Evolutionary conservation across 108 stramenopile species (phyloP), one percentile per base, ranked within the genome.

Genomic region (Cylindrotheca fusiformis): DNA sequence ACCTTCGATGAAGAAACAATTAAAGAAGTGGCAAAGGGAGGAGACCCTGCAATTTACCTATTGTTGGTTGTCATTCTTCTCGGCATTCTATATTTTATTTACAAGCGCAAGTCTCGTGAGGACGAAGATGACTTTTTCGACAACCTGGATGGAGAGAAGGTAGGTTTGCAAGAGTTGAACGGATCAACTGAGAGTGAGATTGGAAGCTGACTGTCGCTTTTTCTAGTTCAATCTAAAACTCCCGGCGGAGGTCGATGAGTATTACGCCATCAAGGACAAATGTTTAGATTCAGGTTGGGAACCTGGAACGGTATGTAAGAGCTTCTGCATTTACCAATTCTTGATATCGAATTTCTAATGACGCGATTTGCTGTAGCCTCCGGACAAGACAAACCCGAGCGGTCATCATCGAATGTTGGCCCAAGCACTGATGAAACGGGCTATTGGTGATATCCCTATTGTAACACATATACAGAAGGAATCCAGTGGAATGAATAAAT

Each of bases 391-490:
- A 26, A 56, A 55, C 25, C 55, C 53, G 4, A 58, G 48, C 28
- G 74, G 75, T 29, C 84, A 76, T 24, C 86, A 88, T 62, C 83
- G 89, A 30, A 61, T 76, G 29, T 58, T 95, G 55, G 94, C 90
- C 12, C 91, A 92, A 63, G 94, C 94, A 12, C 73, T 95, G 18
- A 95, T 95, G 94, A 95, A 95, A 59, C 80, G 94, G 58, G 87
- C 88, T 55, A 95, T 95, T 73, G 90, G 82, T 20, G 89, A 89
- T 56, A 95, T 95, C 68, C 94, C 94, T 21, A 78, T 95, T 57
- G 90, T 95, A 2, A 85, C 81, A 20, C 87, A 89, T 64, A 92
- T 95, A 74, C 94, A 95, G 70, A 92, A 91, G 75, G 94, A 95
- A 69, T 83, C 88, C 29, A 67, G 79, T 12, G 91, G 94, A 23